Evolutionary conservation across 495 filamentous ascomycete species (phyloP).

Genomic region (Elaphomyces granulatus): DNA sequence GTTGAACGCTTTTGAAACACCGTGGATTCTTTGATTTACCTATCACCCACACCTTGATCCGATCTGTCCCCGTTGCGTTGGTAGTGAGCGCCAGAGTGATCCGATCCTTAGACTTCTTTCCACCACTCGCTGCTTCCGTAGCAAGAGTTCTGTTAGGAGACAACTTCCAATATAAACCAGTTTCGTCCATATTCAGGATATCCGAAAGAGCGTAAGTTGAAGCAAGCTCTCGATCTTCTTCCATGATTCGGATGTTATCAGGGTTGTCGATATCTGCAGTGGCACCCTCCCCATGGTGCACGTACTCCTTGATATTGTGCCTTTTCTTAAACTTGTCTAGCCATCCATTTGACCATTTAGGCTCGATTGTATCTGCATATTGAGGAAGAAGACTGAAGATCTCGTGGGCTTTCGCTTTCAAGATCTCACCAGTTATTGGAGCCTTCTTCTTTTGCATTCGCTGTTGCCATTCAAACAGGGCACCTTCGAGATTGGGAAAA

Average conservation of each 20-base stretch:
- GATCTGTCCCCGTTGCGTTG: too few relatives aligned
- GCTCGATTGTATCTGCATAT: constrained; percentile 4
- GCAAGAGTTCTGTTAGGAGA: constrained; percentile 10
- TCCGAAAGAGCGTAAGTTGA: constrained; percentile 9
- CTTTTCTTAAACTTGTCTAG: constrained; percentile 11
- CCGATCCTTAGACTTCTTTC: constrained; percentile 11
- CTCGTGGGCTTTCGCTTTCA: constrained; percentile 6
- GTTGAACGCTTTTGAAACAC: too few relatives aligned
- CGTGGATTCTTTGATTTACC: too few relatives aligned
- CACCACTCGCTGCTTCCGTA: constrained; percentile 1
- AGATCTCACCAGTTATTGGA: too few relatives aligned
- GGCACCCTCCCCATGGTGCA: constrained; percentile 1
- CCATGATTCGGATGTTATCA: constrained; percentile 6
- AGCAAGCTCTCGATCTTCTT: constrained; percentile 1
- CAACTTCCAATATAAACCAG: constrained; percentile 15
- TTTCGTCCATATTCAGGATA: constrained; percentile 19
- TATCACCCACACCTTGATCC: too few relatives aligned
- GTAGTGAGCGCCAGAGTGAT: too few relatives aligned
- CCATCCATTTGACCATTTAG: constrained; percentile 12
- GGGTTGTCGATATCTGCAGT: background rate
- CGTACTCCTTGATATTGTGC: constrained; percentile 3
- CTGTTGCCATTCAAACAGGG: too few relatives aligned
- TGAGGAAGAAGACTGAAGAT: constrained; percentile 5
- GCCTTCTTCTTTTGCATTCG: too few relatives aligned
- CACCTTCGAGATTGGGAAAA: too few relatives aligned